A percentile compares a stretch with the other conserved stretches of the same genome.
phyloP scores from a whole-genome alignment of 805 yeast species.

The Spathaspora passalidarum region DNA sequence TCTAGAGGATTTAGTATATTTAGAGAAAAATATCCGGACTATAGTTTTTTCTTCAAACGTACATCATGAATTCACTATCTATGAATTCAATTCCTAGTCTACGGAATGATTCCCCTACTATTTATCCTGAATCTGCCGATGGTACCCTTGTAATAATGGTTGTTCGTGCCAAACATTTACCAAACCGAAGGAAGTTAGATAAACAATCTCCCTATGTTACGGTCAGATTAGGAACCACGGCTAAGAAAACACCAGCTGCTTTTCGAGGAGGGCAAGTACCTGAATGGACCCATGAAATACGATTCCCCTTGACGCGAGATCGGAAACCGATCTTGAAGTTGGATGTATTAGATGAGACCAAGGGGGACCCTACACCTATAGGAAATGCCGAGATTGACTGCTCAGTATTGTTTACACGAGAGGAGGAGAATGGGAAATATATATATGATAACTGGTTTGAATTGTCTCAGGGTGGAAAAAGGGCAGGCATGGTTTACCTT shows the following conservation, averaged over 20 bases:
- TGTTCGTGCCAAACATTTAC: constrained; percentile 78
- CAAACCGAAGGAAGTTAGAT: constrained; percentile 81
- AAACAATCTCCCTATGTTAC: constrained; percentile 93
- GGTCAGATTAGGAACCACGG: constrained; percentile 74
- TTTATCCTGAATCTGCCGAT: constrained; percentile 35
- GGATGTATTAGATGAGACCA: constrained; percentile 80
- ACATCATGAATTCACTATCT: neutral
- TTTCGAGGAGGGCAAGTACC: constrained; percentile 95
- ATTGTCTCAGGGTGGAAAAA: constrained; percentile 59
- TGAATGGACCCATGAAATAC: constrained; percentile 73
- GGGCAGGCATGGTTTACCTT: constrained; percentile 84
- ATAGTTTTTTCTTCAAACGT: too few species aligned
- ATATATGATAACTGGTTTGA: constrained; percentile 88
- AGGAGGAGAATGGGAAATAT: constrained; percentile 49
- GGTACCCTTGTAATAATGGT: constrained; percentile 72
- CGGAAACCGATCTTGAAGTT: constrained; percentile 62
- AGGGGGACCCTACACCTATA: constrained; percentile 80
- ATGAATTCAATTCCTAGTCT: neutral
- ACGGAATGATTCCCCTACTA: neutral
- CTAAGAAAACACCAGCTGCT: constrained; percentile 73
- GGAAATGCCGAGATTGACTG: constrained; percentile 81
- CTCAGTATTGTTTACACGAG: constrained; percentile 56
- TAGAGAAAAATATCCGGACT: too few species aligned
- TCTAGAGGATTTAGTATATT: too few species aligned
- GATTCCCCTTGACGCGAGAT: constrained; percentile 64